These are phyloP conservation scores for Backusella tuberculispora DNA, from an alignment of 192 early-diverging fungal genomes.

Conservation along the genomic window DNA sequence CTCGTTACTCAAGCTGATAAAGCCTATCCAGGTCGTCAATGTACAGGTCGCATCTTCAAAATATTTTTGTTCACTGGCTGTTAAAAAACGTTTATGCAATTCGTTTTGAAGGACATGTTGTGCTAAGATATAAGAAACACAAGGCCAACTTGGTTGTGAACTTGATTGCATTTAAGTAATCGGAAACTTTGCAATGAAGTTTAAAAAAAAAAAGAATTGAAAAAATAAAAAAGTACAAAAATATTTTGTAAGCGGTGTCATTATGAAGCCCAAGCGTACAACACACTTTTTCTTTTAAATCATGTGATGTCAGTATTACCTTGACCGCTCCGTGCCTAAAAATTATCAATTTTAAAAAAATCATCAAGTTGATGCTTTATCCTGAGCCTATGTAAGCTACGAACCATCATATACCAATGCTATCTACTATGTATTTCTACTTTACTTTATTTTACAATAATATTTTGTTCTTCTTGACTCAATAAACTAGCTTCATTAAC, in stretches of 20 bases:
- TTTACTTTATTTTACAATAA: too few species aligned
- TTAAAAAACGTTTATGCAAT: slow-evolving; percentile 20
- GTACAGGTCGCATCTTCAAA: slow-evolving; percentile 27
- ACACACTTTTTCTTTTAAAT: too few species aligned
- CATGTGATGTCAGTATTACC: too few species aligned
- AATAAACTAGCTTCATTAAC: too few species aligned
- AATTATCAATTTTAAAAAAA: too few species aligned
- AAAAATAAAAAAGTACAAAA: background rate
- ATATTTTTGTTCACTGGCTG: slow-evolving; percentile 21
- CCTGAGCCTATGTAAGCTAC: too few species aligned
- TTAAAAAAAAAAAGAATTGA: background rate
- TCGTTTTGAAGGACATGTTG: slow-evolving; percentile 20
- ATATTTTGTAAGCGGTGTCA: background rate
- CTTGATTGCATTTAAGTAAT: slow-evolving; percentile 6
- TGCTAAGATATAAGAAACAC: slow-evolving; percentile 21
- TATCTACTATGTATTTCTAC: too few species aligned
- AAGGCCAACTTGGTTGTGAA: slow-evolving; percentile 16
- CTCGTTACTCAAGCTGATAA: slow-evolving; percentile 6
- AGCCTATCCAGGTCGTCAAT: slow-evolving; percentile 23
- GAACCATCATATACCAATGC: too few species aligned
- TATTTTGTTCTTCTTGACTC: too few species aligned
- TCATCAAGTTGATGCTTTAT: too few species aligned
- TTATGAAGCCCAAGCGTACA: too few species aligned
- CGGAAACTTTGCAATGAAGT: slow-evolving; percentile 1
- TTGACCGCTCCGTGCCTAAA: too few species aligned